Conservation (phyloP, 2,329 filamentous ascomycete species). For the Aspergillus sp. region DNA sequence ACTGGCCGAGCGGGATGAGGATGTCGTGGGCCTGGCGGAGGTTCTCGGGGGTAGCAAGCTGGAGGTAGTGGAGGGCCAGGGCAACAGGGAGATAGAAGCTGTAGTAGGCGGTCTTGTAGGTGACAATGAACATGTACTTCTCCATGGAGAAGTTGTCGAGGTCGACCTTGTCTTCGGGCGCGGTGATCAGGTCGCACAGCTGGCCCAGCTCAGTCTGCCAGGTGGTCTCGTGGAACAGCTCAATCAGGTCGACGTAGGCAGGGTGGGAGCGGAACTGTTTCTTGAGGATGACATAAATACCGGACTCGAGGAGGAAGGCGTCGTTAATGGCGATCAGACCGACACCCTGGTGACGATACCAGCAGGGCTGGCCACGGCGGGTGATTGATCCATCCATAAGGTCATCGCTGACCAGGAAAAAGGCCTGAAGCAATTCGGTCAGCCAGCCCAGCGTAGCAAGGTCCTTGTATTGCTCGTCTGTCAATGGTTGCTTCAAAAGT, state of each 20-base stretch:
- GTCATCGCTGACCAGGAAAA: constrained; percentile 97
- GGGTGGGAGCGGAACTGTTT: constrained; percentile 89
- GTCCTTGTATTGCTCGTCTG: constrained; percentile 81
- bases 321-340: constrained; percentile 99
- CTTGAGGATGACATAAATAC: constrained; percentile 89
- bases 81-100: constrained; percentile 98
- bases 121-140: constrained; percentile 95
- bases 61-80: constrained; percentile 80
- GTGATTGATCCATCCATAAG: constrained; percentile 98
- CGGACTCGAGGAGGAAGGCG: constrained; percentile 87
- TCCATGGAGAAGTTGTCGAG: constrained; percentile 92
- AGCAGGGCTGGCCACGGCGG: constrained; percentile 89
- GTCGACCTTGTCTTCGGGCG: constrained; percentile 89
- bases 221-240: constrained; percentile 93
- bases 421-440: constrained; percentile 96
- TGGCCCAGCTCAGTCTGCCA: constrained; percentile 96
- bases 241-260: constrained; percentile 84
- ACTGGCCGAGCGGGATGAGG: constrained; percentile 94
- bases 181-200: constrained; percentile 90
- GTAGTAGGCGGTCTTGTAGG: constrained; percentile 99
- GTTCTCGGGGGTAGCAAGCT: constrained; percentile 82
- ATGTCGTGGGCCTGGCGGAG: constrained; percentile 87
- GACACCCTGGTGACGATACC: constrained; percentile 87
- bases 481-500: constrained; percentile 70
- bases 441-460: constrained; percentile 91